Base-by-base conservation (phyloP, 1,139 yeast species). In the Blastobotrys buckinghamii region DNA sequence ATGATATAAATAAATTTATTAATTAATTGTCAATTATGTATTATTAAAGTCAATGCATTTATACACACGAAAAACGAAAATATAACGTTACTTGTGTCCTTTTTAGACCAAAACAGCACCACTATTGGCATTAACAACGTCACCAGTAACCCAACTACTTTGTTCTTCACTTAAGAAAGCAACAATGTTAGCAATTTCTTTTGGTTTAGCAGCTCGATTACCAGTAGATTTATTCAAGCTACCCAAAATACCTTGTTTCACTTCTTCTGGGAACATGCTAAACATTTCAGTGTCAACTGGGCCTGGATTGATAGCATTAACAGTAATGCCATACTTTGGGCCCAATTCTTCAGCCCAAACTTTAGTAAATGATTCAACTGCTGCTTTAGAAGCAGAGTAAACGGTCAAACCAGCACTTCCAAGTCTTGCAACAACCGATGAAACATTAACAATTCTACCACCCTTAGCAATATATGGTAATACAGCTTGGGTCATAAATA, bases 371-470 rank as follows among this genome's bases (percentile, higher is more conserved):
- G 81, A 81, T 42, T 77, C 61, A 13, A 85, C 56, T 0, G 86
- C 94, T 0, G 83, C 79, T 60, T 85, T 85, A 50, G 83, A 73
- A 0, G 87, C 84, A 1, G 82, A 70, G 59, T 85, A 85, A 0
- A 81, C 79, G 0, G 81, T 59, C 0, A 89, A 78, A 0, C 92
- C 92, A 55, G 70, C 64, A 1, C 70, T 47, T 15, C 55, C 71
- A 53, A 34, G 70, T 56, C 51, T 55, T 1, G 82, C 80, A 27
- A 84, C 65, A 7, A 81, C 69, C 0, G 92, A 83, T 0, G 88
- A 75, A 0, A 84, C 67, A 56, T 83, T 84, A 35, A 84, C 61
- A 6, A 77, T 71, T 22, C 62, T 36, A n/a, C 50, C 50, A 17
- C 12, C 12, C 32, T 45, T 42, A 20, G 53, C 51, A 42, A 57